Base-by-base conservation (phyloP, 495 filamentous ascomycete species). In the Aspergillus panamensis region DNA sequence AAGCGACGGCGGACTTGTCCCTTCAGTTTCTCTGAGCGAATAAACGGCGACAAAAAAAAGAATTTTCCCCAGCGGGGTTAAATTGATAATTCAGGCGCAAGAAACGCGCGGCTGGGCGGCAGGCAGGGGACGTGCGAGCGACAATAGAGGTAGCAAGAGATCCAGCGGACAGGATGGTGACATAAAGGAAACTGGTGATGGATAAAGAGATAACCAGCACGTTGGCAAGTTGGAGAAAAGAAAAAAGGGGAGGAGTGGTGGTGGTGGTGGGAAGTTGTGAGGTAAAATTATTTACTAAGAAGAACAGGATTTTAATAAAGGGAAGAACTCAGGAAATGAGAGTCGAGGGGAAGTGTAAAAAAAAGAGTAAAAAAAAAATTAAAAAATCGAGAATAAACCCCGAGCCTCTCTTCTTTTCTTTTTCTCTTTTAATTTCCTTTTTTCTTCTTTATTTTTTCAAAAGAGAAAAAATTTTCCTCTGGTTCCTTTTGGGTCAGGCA, bases 211-310 rank as follows among this genome's bases (percentile, higher is more conserved):
- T 70, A 73, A 64, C 61, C 62, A 70, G 67, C 61, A 64, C 63
- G 66, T 30, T 20, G 30, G 31, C 31, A 29, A 42, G 60, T 49
- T 17, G 56, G 33, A 55, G 51, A 58, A 47, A 29, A 20, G 62
- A 62, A 64, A 62, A 63, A 52, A 62, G 58, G 64, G 62, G 66
- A 67, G 59, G 60, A 65, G 55, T 51, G 56, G 59, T 48, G 60
- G 59, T 48, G 60, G 65, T 55, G 63, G 58, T 56, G 62, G 59
- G 62, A 70, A 73, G 67, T 63, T 64, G 61, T 73, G 74, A 73
- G 69, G 75, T 77, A 74, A 77, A 76, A 69, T 63, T 60, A 73
- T 79, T 77, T 69, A 72, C 67, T 76, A 79, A 78, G 70, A 66
- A 59, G 52, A 64, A 64, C 56, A 43, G 51, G 64, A 60, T 30